Conservation (phyloP, 2,329 filamentous ascomycete genomes). For the Beauveria pseudobassiana region DNA sequence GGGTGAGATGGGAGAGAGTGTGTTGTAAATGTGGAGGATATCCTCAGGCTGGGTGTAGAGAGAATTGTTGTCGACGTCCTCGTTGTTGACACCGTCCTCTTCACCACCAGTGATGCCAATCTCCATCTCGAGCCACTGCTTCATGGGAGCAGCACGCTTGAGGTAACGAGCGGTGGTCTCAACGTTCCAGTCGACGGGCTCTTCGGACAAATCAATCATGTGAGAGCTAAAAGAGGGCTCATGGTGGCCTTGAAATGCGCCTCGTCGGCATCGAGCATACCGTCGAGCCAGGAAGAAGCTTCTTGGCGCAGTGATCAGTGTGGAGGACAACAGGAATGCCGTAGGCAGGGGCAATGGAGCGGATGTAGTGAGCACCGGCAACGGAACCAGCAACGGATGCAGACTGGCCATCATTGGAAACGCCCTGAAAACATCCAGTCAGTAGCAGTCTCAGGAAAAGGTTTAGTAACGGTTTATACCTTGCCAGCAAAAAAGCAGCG, state of each 20-base stretch:
- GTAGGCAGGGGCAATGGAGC: constrained; percentile 77
- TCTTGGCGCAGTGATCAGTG: constrained; percentile 99
- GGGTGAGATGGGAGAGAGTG: constrained; percentile 75
- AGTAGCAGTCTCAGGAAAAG: neutral
- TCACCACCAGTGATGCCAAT: constrained; percentile 84
- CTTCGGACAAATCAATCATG: constrained; percentile 98
- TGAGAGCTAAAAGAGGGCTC: constrained; percentile 95
- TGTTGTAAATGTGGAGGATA: constrained; percentile 84
- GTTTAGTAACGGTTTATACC: constrained; percentile 32
- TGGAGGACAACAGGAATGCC: constrained; percentile 87
- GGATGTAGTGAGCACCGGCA: constrained; percentile 89
- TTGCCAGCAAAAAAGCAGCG: constrained; percentile 89
- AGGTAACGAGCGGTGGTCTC: constrained; percentile 87
- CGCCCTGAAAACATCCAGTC: constrained; percentile 44
- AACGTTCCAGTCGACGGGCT: constrained; percentile 85
- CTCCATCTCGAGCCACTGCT: constrained; percentile 99
- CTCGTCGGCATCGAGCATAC: constrained; percentile 92
- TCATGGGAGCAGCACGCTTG: constrained; percentile 90
- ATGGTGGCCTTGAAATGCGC: constrained; percentile 85
- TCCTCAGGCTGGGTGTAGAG: constrained; percentile 98
- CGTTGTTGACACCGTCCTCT: constrained; percentile 98
- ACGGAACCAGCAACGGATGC: constrained; percentile 84
- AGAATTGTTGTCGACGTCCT: constrained; percentile 91
- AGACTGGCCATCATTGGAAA: constrained; percentile 72
- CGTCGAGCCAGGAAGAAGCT: constrained; percentile 95